Evolutionary conservation across 768 basidiomycete species (phyloP).

Genomic region (Crucibulum laeve): DNA sequence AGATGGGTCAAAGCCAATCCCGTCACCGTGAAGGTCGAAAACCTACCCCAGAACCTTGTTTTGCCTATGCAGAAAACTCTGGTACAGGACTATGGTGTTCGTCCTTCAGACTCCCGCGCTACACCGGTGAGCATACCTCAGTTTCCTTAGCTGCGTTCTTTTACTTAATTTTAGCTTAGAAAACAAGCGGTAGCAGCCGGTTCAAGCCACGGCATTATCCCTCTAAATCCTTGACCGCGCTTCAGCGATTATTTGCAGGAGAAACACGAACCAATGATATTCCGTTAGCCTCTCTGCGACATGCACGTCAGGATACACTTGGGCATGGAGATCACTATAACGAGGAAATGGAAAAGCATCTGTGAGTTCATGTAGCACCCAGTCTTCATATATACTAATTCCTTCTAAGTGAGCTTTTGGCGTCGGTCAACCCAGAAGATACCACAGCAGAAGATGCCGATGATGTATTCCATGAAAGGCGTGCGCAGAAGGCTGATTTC

Average conservation of each 20-base stretch:
- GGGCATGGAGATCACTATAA: slow-evolving; percentile 31
- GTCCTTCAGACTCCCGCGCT: slow-evolving; percentile 19
- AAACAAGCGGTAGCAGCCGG: slow-evolving; percentile 17
- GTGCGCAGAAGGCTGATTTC: slow-evolving; percentile 80
- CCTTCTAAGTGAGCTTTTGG: slow-evolving; percentile 59
- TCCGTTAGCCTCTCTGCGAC: slow-evolving; percentile 53
- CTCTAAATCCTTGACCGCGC: slow-evolving; percentile 51
- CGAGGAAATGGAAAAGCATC: slow-evolving; percentile 66
- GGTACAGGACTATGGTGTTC: slow-evolving; percentile 52
- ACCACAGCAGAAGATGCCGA: slow-evolving; percentile 45
- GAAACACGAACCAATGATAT: slow-evolving; percentile 46
- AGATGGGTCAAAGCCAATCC: slow-evolving; percentile 75
- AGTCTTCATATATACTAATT: slow-evolving; percentile 2
- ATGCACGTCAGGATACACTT: slow-evolving; percentile 27
- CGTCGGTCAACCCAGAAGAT: slow-evolving; percentile 54
- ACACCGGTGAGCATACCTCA: slow-evolving; percentile 6
- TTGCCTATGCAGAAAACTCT: slow-evolving; percentile 78
- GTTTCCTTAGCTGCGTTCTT: neutral
- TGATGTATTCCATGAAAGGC: slow-evolving; percentile 65
- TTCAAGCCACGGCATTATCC: slow-evolving; percentile 46
- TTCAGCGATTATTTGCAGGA: slow-evolving; percentile 68
- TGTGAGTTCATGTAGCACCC: slow-evolving; percentile 43
- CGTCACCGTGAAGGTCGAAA: slow-evolving; percentile 65
- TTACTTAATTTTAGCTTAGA: slow-evolving; percentile 6
- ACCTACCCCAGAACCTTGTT: slow-evolving; percentile 67